Percentiles rank a stretch among this genome's conserved stretches.
phyloP scores from a whole-genome alignment of 2,329 filamentous ascomycete species.

The Aureobasidium sp. region DNA sequence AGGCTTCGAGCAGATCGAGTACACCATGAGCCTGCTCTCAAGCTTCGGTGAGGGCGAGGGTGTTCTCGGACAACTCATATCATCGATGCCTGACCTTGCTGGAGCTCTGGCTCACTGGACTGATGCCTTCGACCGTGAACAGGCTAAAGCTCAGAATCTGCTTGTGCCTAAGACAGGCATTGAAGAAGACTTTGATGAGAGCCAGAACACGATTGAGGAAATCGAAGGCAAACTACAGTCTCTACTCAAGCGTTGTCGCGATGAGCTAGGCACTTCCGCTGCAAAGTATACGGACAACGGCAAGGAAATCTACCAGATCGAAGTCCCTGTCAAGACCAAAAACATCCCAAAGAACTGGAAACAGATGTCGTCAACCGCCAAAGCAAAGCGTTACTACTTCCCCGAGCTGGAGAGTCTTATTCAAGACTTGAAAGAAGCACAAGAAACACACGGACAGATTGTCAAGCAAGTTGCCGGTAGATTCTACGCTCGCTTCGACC shows the following conservation, averaged over 20 bases:
- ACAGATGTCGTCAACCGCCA: constrained; percentile 89
- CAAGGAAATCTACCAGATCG: constrained; percentile 95
- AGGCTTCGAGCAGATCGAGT: constrained; percentile 95
- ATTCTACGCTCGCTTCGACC: constrained; percentile 82
- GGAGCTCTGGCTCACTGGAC: constrained; percentile 76
- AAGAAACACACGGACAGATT: constrained; percentile 87
- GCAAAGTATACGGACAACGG: constrained; percentile 60
- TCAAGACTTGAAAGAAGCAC: constrained; percentile 81
- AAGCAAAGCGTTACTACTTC: constrained; percentile 91
- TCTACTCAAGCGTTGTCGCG: constrained; percentile 62
- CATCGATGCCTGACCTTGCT: constrained; percentile 75
- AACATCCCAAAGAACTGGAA: constrained; percentile 74
- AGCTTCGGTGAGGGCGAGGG: constrained; percentile 69
- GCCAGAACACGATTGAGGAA: constrained; percentile 63
- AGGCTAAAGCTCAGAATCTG: constrained; percentile 69
- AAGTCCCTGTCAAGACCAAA: constrained; percentile 77
- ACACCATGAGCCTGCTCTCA: constrained; percentile 73
- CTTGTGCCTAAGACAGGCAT: constrained; percentile 80
- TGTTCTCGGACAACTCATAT: constrained; percentile 73
- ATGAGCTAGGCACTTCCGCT: constrained; percentile 62
- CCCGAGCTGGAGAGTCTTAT: constrained; percentile 73
- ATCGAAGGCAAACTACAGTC: constrained; percentile 65
- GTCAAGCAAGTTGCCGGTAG: constrained; percentile 75
- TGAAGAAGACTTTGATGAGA: constrained; percentile 85
- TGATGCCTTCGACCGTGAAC: constrained; percentile 75